Evolutionary conservation across 1,284 basidiomycete species (phyloP), one percentile per base, ranked within the genome.

Genomic region (Leccinum cinnamomeum): DNA sequence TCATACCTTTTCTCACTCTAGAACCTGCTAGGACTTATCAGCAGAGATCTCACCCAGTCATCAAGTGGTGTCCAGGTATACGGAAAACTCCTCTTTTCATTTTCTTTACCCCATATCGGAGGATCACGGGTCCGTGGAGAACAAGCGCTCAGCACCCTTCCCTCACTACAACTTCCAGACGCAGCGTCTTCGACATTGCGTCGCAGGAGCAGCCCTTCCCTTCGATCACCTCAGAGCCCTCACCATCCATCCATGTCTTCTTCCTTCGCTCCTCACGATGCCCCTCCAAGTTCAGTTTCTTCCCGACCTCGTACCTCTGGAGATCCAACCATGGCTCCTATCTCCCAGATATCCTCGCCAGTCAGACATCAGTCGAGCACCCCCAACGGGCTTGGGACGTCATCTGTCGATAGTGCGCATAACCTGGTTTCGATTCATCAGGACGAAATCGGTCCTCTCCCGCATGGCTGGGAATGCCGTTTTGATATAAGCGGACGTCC

Each of bases 401-500:
- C 63, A 18, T 28, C 62, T 33, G 46, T 35, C 11, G 68, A 72
- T 41, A 41, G n/a, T 25, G 5, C 60, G 25, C 57, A 56, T 28
- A 56, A 56, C 56, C 20, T 39, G n/a, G 14, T 23, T 54, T 57
- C 64, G 7, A 25, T 57, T 6, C 63, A 64, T 53, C 72, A 63
- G 6, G 70, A 75, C 51, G 71, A 74, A 23, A 54, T 63, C 14
- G 62, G 62, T 11, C 58, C 65, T 50, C 74, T 99, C 33, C 97
- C 97, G 0, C 72, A 79, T 33, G 95, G 95, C 11, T 99, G 96
- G 95, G 97, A 99, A 77, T 88, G 96, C 61, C 88, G 97, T 53
- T 86, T 89, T 56, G 97, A 98, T 76, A 25, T 59, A 28, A 89
- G 87, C 58, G 92, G 91, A 2, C 83, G 97, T 56, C 87, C 91